phyloP scores from a whole-genome alignment of 495 filamentous ascomycete species.

The Saxophila tyrrhenica region DNA sequence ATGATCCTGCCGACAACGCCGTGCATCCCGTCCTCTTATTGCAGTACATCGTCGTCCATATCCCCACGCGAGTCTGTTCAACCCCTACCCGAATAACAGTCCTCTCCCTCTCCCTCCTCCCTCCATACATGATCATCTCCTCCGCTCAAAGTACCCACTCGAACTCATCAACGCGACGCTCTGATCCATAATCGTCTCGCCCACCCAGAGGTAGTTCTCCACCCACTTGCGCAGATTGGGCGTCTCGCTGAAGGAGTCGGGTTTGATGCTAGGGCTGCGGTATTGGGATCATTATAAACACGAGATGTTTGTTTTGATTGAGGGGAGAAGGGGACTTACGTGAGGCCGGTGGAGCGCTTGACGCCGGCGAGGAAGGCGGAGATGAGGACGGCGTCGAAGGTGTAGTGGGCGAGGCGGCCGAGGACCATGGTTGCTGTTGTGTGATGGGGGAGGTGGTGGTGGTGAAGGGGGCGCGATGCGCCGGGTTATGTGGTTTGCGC shows the following conservation, averaged over 20 bases:
- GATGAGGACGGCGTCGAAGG: slow-evolving; percentile 78
- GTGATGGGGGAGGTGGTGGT: no score
- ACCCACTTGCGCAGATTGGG: slow-evolving; percentile 83
- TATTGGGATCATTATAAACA: slow-evolving; percentile 27
- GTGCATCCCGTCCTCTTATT: no score
- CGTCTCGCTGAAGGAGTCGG: slow-evolving; percentile 73
- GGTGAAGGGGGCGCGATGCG: background rate
- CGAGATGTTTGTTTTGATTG: background rate
- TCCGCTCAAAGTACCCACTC: slow-evolving; percentile 80
- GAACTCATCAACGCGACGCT: slow-evolving; percentile 82
- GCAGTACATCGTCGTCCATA: no score
- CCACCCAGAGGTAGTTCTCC: slow-evolving; percentile 87
- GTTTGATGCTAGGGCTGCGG: slow-evolving; percentile 70
- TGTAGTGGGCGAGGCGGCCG: slow-evolving; percentile 85
- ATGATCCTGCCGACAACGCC: no score
- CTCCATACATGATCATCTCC: no score
- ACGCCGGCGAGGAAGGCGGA: slow-evolving; percentile 94
- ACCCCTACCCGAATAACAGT: no score
- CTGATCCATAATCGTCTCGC: slow-evolving; percentile 97
- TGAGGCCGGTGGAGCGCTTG: slow-evolving; percentile 89
- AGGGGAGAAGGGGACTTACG: slow-evolving; percentile 52
- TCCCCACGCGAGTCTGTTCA: no score
- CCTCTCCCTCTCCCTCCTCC: no score
- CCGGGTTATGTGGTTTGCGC: background rate
- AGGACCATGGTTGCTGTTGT: slow-evolving; percentile 33